These are phyloP conservation scores for Nicotiana noctiflora DNA, from an alignment of 257 asterid genomes.

Conservation along the genomic window DNA sequence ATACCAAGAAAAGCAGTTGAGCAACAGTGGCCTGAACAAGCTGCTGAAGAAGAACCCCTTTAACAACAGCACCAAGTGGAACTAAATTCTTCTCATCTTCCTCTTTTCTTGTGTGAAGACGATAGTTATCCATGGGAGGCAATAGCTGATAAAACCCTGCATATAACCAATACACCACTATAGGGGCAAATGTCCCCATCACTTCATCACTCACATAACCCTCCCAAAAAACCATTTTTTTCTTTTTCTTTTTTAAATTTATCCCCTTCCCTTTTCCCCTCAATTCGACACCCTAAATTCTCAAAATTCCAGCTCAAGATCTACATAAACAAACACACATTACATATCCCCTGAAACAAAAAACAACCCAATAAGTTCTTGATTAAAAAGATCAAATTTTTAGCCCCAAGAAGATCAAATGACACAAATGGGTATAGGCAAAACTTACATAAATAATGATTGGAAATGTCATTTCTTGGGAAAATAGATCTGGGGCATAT, in stretches of 20 bases:
- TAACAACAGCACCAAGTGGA: constrained; percentile 58
- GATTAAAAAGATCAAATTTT: constrained; percentile 4
- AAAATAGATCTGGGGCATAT: constrained; percentile 18
- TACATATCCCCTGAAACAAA: constrained; percentile 7
- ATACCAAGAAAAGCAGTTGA: constrained; percentile 70
- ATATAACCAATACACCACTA: constrained; percentile 77
- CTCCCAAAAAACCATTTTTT: constrained; percentile 76
- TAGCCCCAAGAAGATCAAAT: not conserved
- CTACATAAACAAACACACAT: constrained; percentile 18
- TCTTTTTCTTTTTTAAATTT: not conserved
- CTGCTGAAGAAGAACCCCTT: constrained; percentile 76
- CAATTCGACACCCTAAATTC: not conserved
- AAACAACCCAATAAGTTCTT: constrained; percentile 10
- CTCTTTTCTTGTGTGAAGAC: constrained; percentile 71
- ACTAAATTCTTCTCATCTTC: constrained; percentile 66
- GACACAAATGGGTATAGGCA: not conserved
- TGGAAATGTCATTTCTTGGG: not conserved
- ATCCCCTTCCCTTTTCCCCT: constrained; percentile 13
- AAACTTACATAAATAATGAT: constrained; percentile 13
- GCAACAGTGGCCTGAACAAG: constrained; percentile 67
- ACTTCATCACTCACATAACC: constrained; percentile 73
- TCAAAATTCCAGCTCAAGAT: constrained; percentile 22
- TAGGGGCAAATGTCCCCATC: constrained; percentile 92
- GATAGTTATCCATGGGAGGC: constrained; percentile 62
- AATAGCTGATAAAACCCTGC: constrained; percentile 81